A percentile compares a stretch with the other conserved stretches of the same genome.
phyloP scores from a whole-genome alignment of 345 rosid genomes.

The Arabidopsis suecica region DNA sequence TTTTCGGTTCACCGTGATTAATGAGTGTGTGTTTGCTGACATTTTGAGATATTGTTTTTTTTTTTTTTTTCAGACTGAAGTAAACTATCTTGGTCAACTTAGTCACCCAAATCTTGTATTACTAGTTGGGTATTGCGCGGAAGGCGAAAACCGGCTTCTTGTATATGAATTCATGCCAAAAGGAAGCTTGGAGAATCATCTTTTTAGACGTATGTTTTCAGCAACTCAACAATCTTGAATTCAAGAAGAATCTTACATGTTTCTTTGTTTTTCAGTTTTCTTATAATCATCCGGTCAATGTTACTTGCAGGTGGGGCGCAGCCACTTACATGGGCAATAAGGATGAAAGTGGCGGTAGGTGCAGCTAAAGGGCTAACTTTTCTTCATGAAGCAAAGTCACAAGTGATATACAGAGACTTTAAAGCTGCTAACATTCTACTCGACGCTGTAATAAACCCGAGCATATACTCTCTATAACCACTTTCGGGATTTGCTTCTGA shows the following conservation, averaged over 20 bases:
- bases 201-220: constrained; percentile 45
- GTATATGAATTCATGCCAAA: constrained; percentile 96
- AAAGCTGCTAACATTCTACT: constrained; percentile 95
- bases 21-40: constrained; percentile 22
- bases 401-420: constrained; percentile 94
- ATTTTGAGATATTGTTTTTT: neutral
- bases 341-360: constrained; percentile 93
- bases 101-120: constrained; percentile 89
- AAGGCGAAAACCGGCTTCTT: constrained; percentile 81
- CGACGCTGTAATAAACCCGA: constrained; percentile 64
- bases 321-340: constrained; percentile 90
- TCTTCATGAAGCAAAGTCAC: constrained; percentile 93
- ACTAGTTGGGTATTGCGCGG: constrained; percentile 81
- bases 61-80: constrained; percentile 80
- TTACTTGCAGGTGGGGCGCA: constrained; percentile 78
- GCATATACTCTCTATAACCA: constrained; percentile 22
- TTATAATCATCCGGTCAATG: constrained; percentile 12
- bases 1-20: neutral
- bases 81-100: constrained; percentile 91
- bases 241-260: constrained; percentile 14
- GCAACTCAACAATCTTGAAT: neutral
- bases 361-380: constrained; percentile 95
- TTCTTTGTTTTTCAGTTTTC: neutral
- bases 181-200: constrained; percentile 97
- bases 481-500: neutral